Base-by-base conservation (phyloP, 352 stramenopile species). In the Phytopythium boreale region DNA sequence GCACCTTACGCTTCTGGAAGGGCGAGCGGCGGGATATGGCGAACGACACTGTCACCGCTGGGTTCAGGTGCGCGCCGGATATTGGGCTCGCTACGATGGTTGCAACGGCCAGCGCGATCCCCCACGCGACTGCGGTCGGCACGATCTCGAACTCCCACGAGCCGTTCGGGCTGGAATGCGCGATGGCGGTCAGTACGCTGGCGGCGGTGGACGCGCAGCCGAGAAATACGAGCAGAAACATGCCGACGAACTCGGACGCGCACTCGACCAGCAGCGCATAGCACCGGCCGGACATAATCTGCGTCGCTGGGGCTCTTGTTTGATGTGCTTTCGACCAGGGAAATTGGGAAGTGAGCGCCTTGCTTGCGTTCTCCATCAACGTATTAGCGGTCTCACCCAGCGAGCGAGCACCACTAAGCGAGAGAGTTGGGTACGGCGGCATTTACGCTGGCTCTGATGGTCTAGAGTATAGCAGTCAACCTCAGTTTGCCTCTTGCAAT, bases 11-110 rank as follows among this genome's bases (percentile, higher is more conserved):
- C 29, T 64, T 76, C 1, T 60, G 63, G 50, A 79, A 76, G 5
- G 61, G 52, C 44, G 46, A 74, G 31, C 69, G 67, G 29, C 51
- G 51, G 14, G 86, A 70, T 4, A 88, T 24, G 2, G 76, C 71
- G 59, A 93, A 75, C 0, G 79, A 71, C 39, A 89, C n/a, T 17
- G 76, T 84, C 26, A 90, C 70, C 0, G 80, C 81, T 27, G 84
- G 84, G 66, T 93, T 93, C 43, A 91, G 69, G 63, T 93, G 84
- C 2, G 80, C 82, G 24, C 82, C 82, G 4, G 78, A 89, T 27
- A 85, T 75, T 15, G 64, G 65, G 11, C 72, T 74, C 17, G 77
- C 74, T 14, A 82, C 70, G 41, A 76, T 72, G 29, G 86, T 90
- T 11, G 79, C 74, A 17, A 91, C 63, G 12, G 72, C 71, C 19